phyloP scores from a whole-genome alignment of 2,329 filamentous ascomycete species.

The Trichoderma sp. region DNA sequence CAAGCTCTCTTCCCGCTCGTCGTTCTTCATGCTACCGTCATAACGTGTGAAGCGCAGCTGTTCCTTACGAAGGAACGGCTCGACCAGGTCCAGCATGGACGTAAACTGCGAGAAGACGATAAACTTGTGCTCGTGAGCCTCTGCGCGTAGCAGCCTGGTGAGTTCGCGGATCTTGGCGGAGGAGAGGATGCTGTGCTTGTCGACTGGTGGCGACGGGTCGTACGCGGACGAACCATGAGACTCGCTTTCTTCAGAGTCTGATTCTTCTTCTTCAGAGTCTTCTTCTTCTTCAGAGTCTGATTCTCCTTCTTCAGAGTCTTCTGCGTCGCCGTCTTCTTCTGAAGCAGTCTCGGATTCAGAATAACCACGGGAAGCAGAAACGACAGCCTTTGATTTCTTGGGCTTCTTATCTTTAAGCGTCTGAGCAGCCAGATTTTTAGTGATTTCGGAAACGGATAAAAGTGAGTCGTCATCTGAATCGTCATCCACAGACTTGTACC shows the following conservation, averaged over 20 bases:
- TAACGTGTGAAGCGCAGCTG: conserved; percentile 84
- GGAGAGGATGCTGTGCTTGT: conserved; percentile 55
- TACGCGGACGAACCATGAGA: conserved; percentile 45
- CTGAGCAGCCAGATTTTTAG: conserved; percentile 42
- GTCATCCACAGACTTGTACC: conserved; percentile 32
- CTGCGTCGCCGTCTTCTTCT: conserved; percentile 38
- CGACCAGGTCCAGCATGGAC: conserved; percentile 93
- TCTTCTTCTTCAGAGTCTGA: conserved; percentile 28
- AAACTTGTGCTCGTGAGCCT: conserved; percentile 84
- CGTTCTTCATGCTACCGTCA: conserved; percentile 93
- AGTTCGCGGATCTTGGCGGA: conserved; percentile 94
- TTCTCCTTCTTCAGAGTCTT: conserved; percentile 39
- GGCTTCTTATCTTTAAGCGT: conserved; percentile 36
- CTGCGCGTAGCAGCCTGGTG: conserved; percentile 75
- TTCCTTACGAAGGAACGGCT: conserved; percentile 79
- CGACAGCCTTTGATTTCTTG: background rate
- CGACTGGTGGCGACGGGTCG: conserved; percentile 37
- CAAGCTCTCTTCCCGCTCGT: conserved; percentile 84
- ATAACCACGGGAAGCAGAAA: conserved; percentile 30
- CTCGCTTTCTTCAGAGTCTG: background rate
- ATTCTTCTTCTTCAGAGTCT: conserved; percentile 34
- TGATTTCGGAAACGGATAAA: conserved; percentile 40
- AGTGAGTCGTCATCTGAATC: conserved; percentile 38
- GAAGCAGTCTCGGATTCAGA: conserved; percentile 29
- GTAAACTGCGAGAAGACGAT: conserved; percentile 99